Conservation (phyloP, 2,329 filamentous ascomycete genomes). For the Ophiocordyceps camponoti-leonardi region DNA sequence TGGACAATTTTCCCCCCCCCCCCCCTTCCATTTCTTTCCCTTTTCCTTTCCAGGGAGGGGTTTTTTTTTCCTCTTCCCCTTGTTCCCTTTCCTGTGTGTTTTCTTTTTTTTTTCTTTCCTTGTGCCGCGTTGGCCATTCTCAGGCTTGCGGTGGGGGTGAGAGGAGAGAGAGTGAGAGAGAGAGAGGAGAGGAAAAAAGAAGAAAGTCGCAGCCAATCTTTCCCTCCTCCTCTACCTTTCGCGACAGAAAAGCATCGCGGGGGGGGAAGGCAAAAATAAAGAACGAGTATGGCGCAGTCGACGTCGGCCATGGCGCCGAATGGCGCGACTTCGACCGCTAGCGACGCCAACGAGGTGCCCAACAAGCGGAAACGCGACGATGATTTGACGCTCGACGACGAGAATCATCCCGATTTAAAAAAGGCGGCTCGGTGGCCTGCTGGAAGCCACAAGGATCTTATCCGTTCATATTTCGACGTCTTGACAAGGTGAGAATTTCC, state of each 20-base stretch:
- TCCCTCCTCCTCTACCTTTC: too few relatives aligned
- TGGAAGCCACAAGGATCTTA: constrained; percentile 16
- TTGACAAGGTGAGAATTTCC: constrained; percentile 18
- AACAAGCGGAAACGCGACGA: constrained; percentile 44
- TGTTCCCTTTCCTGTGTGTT: not conserved
- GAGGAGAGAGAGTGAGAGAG: too few relatives aligned
- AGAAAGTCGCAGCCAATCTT: constrained; percentile 22
- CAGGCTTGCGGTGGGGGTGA: constrained; percentile 1
- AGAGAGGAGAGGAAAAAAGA: constrained; percentile 20
- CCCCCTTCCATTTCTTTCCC: not conserved
- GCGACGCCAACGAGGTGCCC: constrained; percentile 14
- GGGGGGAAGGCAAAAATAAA: too few relatives aligned
- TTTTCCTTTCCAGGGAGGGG: not conserved
- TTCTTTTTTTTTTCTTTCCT: too few relatives aligned
- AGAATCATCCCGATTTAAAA: constrained; percentile 10
- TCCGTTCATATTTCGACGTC: constrained; percentile 20
- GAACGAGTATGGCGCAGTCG: constrained; percentile 22
- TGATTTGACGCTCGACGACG: constrained; percentile 4
- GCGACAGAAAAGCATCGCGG: constrained; percentile 20
- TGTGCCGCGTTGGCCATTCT: not conserved
- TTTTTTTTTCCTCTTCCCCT: not conserved
- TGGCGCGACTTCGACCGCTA: constrained; percentile 21
- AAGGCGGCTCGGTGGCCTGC: constrained; percentile 8
- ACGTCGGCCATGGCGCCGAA: constrained; percentile 20
- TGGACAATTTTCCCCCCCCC: too few relatives aligned